Percentiles rank a stretch among this genome's conserved stretches.
Conservation (phyloP, 495 filamentous ascomycete species). For the Penicillium salamii region DNA sequence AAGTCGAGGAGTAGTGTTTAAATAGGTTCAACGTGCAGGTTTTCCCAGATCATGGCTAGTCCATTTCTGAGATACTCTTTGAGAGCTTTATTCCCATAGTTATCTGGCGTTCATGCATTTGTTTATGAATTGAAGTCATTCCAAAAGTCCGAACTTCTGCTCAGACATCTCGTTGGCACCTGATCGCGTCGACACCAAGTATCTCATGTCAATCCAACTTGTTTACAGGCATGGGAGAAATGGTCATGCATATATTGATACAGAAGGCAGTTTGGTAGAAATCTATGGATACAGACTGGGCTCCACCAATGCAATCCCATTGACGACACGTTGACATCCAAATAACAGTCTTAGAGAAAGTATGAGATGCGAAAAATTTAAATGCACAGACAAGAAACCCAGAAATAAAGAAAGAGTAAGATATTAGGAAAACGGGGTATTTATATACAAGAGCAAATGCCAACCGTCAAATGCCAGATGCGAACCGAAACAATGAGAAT, state of each 20-base stretch:
- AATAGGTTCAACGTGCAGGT: background rate
- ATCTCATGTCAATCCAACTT: too few relatives aligned
- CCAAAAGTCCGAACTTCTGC: background rate
- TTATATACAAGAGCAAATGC: too few relatives aligned
- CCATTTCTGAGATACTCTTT: background rate
- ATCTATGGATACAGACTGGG: background rate
- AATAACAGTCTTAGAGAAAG: background rate
- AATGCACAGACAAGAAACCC: too few relatives aligned
- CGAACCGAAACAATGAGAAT: too few relatives aligned
- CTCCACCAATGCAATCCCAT: background rate
- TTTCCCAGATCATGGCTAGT: background rate
- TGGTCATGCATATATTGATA: too few relatives aligned
- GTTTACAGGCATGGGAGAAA: too few relatives aligned
- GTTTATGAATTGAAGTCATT: background rate
- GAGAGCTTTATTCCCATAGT: background rate
- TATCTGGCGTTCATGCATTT: background rate
- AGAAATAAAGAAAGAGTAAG: too few relatives aligned
- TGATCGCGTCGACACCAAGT: too few relatives aligned
- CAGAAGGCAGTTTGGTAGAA: background rate
- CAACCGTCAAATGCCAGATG: too few relatives aligned
- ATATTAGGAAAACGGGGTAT: too few relatives aligned
- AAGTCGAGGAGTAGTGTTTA: slow-evolving; percentile 57
- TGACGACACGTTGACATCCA: background rate
- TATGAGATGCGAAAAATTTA: background rate
- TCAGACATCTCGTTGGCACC: background rate